Base-by-base conservation (phyloP, 129 eudicot species). In the Silybum marianum region DNA sequence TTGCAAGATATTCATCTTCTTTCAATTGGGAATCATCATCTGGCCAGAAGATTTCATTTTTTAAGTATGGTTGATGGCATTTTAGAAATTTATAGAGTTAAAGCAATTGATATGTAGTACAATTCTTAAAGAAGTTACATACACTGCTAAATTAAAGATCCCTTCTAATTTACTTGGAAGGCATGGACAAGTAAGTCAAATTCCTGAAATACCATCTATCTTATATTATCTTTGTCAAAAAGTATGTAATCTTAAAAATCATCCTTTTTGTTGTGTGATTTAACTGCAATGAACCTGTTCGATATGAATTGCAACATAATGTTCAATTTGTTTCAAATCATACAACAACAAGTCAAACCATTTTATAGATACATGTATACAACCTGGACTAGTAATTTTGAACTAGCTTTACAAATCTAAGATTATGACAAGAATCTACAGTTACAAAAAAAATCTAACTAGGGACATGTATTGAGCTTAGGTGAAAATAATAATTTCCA, bases 1-100 rank as follows among this genome's bases (percentile, higher is more conserved):
- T 90, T 44, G 95, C 97, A 77, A 93, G 95, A 87, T 67, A 86
- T 68, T 91, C 95, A 79, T 93, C 98, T 88, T 91, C 98, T 88
- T 91, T 90, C 81, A 87, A 26, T 68, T 82, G 97, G 42, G 89
- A 88, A 70, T 82, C 89, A 83, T 60, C 32, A 85, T 84, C 97
- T 91, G 72, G 11, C 44, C 81, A 69, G 46, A 39, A 38, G 58
- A 34, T 68, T 71, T 42, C 69, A 65, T 26, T 74, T 38, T 38
- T 81, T 60, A 62, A 38, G 79, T 72, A 80, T 25, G 44, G 67
- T 14, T 39, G 36, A 32, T 16, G 32, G 16, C n/a, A 65, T 65
- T 22, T 7, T 65, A 65, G 28, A 63, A 63, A 25, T 39, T 19
- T 9, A 66, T 9, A n/a, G 11, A 46, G 30, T 80, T 13, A 48